Evolutionary conservation across 768 basidiomycete species (phyloP).

Genomic region (Russula sp.): DNA sequence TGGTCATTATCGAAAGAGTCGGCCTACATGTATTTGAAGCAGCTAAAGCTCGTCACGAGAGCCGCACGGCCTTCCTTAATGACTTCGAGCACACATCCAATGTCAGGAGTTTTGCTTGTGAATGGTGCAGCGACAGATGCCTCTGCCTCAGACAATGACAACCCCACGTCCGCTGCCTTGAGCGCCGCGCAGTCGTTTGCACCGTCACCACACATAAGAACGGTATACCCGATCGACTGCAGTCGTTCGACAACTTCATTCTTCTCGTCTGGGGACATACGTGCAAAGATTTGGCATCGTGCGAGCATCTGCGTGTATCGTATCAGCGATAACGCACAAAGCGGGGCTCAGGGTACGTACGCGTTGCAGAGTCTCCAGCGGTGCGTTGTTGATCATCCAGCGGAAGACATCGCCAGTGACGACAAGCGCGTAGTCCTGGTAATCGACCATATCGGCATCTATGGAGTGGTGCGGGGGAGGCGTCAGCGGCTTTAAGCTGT

Average conservation of each 20-base stretch:
- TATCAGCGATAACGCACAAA: neutral
- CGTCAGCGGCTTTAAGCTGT: conserved; percentile 74
- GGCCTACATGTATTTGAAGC: conserved; percentile 98
- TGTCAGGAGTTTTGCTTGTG: conserved; percentile 89
- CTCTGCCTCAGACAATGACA: conserved; percentile 95
- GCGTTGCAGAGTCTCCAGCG: conserved; percentile 88
- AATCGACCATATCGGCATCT: conserved; percentile 64
- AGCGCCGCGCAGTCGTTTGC: conserved; percentile 98
- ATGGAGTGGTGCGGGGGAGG: conserved; percentile 67
- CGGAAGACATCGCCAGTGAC: conserved; percentile 94
- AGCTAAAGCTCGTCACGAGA: conserved; percentile 95
- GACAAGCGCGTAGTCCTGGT: conserved; percentile 86
- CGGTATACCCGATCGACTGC: conserved; percentile 90
- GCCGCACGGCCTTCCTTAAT: conserved; percentile 96
- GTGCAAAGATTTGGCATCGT: conserved; percentile 91
- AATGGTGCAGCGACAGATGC: conserved; percentile 98
- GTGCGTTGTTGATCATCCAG: conserved; percentile 96
- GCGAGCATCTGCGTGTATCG: conserved; percentile 75
- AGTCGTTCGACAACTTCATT: conserved; percentile 95
- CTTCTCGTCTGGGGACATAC: conserved; percentile 99
- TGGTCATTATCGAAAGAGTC: conserved; percentile 1
- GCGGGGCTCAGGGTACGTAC: conserved; percentile 40
- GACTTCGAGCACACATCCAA: conserved; percentile 92
- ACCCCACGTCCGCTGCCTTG: conserved; percentile 96
- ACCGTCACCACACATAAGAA: conserved; percentile 97